These are phyloP conservation scores for Suillus ampliporus DNA, from an alignment of 768 basidiomycete species.

Conservation along the genomic window DNA sequence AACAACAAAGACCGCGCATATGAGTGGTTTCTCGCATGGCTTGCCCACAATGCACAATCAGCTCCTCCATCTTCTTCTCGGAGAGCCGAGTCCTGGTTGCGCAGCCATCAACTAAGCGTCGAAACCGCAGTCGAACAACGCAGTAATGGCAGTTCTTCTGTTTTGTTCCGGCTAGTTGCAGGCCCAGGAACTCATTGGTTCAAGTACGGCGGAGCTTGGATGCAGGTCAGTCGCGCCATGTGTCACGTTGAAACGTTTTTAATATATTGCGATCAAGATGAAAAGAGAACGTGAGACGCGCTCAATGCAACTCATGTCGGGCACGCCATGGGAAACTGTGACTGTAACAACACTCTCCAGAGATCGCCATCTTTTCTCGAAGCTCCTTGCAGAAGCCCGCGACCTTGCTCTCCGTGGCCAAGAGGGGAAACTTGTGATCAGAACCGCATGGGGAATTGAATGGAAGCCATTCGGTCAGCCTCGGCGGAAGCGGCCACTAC, in stretches of 20 bases:
- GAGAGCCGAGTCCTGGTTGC: slow-evolving; percentile 51
- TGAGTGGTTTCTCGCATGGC: slow-evolving; percentile 97
- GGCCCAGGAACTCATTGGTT: slow-evolving; percentile 96
- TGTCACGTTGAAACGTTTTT: slow-evolving; percentile 1
- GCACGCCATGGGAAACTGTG: slow-evolving; percentile 96
- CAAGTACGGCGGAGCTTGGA: slow-evolving; percentile 90
- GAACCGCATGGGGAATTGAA: slow-evolving; percentile 95
- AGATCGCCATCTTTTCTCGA: slow-evolving; percentile 81
- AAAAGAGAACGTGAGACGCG: slow-evolving; percentile 94
- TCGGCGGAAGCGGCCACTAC: slow-evolving; percentile 80
- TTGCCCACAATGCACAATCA: slow-evolving; percentile 70
- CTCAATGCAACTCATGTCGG: slow-evolving; percentile 89
- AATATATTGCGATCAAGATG: slow-evolving; percentile 55
- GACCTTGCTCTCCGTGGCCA: slow-evolving; percentile 84
- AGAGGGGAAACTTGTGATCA: slow-evolving; percentile 94
- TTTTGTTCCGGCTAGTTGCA: slow-evolving; percentile 91
- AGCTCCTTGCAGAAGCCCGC: slow-evolving; percentile 86
- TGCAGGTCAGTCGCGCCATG: slow-evolving; percentile 66
- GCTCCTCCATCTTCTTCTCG: slow-evolving; percentile 32
- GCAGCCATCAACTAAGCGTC: slow-evolving; percentile 93
- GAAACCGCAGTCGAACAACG: slow-evolving; percentile 90
- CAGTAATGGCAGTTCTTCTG: slow-evolving; percentile 90
- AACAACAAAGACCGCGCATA: slow-evolving; percentile 95
- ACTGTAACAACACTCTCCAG: slow-evolving; percentile 91
- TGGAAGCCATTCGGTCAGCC: slow-evolving; percentile 97